phyloP scores from a whole-genome alignment of 2,329 filamentous ascomycete species.

The Sporothrix inflata region DNA sequence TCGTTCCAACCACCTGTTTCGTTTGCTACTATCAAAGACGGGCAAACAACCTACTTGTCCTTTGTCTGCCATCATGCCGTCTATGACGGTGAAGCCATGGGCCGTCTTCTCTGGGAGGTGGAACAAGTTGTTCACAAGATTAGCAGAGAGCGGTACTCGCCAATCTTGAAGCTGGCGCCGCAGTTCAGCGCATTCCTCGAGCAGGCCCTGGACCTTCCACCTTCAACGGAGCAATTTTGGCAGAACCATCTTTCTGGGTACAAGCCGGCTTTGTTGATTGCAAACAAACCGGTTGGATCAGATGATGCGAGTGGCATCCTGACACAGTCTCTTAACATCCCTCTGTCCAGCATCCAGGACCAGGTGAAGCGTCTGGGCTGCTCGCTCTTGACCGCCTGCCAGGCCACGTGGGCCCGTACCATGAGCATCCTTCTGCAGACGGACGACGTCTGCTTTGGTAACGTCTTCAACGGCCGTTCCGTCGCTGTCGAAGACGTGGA shows the following conservation, averaged over 20 bases:
- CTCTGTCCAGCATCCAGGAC: slow-evolving; percentile 52
- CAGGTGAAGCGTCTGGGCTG: slow-evolving; percentile 57
- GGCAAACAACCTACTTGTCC: slow-evolving; percentile 46
- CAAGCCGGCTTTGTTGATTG: slow-evolving; percentile 38
- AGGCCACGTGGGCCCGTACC: slow-evolving; percentile 72
- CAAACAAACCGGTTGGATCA: neutral
- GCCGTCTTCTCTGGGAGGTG: slow-evolving; percentile 69
- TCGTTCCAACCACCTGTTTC: slow-evolving; percentile 51
- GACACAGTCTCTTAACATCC: slow-evolving; percentile 39
- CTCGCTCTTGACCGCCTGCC: slow-evolving; percentile 68
- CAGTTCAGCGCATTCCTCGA: slow-evolving; percentile 67
- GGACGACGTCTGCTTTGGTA: slow-evolving; percentile 81
- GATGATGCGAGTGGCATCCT: slow-evolving; percentile 26
- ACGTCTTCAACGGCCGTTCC: slow-evolving; percentile 78
- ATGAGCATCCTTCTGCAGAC: slow-evolving; percentile 59
- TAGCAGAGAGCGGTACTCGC: slow-evolving; percentile 47
- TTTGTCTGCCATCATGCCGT: slow-evolving; percentile 75
- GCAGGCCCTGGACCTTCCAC: slow-evolving; percentile 55
- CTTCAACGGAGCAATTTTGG: slow-evolving; percentile 69
- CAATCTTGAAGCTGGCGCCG: slow-evolving; percentile 42
- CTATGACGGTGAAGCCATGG: slow-evolving; percentile 82
- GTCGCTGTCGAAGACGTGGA: slow-evolving; percentile 68
- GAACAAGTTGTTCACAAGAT: slow-evolving; percentile 58
- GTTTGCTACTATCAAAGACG: slow-evolving; percentile 46
- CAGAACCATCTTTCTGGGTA: slow-evolving; percentile 56